A percentile compares a stretch with the other conserved stretches of the same genome.
These are phyloP conservation scores for Silene conica DNA, from an alignment of 148 eudicot genomes.

Conservation along the genomic window DNA sequence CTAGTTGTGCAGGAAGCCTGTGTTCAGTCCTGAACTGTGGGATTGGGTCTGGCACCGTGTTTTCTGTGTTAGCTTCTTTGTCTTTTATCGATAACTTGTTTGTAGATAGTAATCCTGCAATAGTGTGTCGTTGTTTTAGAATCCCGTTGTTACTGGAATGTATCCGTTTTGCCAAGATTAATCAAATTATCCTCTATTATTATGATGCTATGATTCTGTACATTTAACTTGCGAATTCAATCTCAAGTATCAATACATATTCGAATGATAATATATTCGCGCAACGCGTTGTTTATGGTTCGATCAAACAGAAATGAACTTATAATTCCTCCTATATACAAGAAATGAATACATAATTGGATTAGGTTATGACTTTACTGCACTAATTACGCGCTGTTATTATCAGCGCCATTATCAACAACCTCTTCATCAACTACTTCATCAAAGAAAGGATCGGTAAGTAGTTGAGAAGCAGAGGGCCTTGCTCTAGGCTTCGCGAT, in stretches of 20 bases:
- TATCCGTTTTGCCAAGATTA: too few species aligned
- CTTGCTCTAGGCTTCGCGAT: slow-evolving; percentile 61
- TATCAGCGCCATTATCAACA: neutral
- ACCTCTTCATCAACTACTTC: slow-evolving; percentile 36
- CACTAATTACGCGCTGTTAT: too few species aligned
- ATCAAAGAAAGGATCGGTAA: slow-evolving; percentile 56
- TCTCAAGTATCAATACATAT: too few species aligned
- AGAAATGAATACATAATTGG: neutral
- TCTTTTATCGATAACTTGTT: neutral
- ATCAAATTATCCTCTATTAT: neutral
- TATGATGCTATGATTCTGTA: neutral
- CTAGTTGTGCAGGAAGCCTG: slow-evolving; percentile 24
- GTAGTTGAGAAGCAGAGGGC: slow-evolving; percentile 72
- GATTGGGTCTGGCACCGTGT: neutral
- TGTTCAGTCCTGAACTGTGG: slow-evolving; percentile 17
- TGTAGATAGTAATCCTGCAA: neutral
- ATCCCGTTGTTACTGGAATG: too few species aligned
- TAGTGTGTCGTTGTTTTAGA: neutral
- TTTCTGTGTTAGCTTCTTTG: neutral
- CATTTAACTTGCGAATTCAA: too few species aligned
- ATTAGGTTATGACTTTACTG: too few species aligned
- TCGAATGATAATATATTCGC: too few species aligned
- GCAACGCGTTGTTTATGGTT: too few species aligned
- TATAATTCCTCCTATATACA: neutral
- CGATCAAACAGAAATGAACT: too few species aligned